These are phyloP conservation scores for Hypoxylon sp. DNA, from an alignment of 2,329 filamentous ascomycete genomes.

Conservation along the genomic window DNA sequence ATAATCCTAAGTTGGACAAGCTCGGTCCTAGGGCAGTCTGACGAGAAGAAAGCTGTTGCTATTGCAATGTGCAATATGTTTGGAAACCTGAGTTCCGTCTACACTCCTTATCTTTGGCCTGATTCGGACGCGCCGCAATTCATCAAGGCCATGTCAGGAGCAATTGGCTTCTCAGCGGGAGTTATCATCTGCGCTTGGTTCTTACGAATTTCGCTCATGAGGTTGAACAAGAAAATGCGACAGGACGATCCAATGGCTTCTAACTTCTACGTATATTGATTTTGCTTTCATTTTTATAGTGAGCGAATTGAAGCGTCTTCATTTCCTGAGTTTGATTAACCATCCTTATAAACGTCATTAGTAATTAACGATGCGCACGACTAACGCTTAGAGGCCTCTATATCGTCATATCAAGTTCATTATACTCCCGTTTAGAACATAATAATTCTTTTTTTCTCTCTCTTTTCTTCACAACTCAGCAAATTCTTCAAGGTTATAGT, in stretches of 20 bases:
- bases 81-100: slow-evolving; percentile 57
- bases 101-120: slow-evolving; percentile 59
- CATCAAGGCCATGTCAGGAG: slow-evolving; percentile 22
- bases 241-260: slow-evolving; percentile 30
- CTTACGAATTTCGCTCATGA: slow-evolving; percentile 34
- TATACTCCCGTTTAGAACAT: neutral
- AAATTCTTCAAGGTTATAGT: neutral
- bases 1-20: slow-evolving; percentile 63
- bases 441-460: too few relatives aligned
- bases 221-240: slow-evolving; percentile 37
- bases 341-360: neutral
- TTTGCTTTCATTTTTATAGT: neutral
- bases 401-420: neutral
- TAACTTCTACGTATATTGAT: slow-evolving; percentile 41
- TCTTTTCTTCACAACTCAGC: neutral
- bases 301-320: neutral
- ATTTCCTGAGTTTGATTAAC: neutral
- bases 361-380: neutral
- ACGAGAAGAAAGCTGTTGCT: slow-evolving; percentile 63
- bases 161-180: slow-evolving; percentile 42
- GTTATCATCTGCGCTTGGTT: slow-evolving; percentile 37
- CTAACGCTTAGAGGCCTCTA: neutral
- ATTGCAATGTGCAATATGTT: slow-evolving; percentile 57
- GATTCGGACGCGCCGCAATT: slow-evolving; percentile 33
- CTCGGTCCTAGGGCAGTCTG: slow-evolving; percentile 59